These are phyloP conservation scores for Trypanosoma platydactyli DNA, from an alignment of 208 protist species.

Conservation along the genomic window DNA sequence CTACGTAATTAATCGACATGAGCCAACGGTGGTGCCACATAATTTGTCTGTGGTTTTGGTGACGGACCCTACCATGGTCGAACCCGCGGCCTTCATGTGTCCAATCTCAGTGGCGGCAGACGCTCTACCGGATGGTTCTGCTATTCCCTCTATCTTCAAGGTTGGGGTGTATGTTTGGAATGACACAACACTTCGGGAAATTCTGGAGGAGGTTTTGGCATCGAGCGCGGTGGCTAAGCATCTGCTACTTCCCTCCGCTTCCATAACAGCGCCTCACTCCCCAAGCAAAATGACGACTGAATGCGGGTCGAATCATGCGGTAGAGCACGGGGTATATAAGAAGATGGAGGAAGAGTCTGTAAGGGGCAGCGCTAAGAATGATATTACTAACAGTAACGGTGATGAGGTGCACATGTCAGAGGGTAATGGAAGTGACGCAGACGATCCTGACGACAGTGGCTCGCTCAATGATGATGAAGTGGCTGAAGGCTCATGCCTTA, in stretches of 20 bases:
- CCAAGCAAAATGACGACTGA: too few relatives aligned
- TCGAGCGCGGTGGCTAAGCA: constrained; percentile 9
- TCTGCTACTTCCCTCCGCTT: constrained; percentile 4
- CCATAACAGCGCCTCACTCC: neutral
- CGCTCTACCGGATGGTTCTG: neutral
- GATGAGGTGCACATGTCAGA: neutral
- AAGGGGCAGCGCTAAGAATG: neutral
- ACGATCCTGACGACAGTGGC: neutral
- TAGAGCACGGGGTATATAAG: neutral
- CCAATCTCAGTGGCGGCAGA: neutral
- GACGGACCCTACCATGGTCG: constrained; percentile 5
- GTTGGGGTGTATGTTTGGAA: constrained; percentile 24
- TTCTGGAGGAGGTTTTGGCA: constrained; percentile 23
- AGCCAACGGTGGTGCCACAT: constrained; percentile 7
- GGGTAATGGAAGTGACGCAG: neutral
- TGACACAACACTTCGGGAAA: constrained; percentile 29
- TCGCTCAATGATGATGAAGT: neutral
- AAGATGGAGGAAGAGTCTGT: neutral
- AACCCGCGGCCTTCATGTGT: constrained; percentile 17
- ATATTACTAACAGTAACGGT: neutral
- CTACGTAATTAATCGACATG: constrained; percentile 19
- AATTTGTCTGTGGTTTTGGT: constrained; percentile 25
- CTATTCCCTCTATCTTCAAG: constrained; percentile 24
- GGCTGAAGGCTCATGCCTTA: neutral
- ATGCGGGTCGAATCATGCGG: neutral